Base-by-base conservation (phyloP, 768 basidiomycete species). In the Lactarius vividus region DNA sequence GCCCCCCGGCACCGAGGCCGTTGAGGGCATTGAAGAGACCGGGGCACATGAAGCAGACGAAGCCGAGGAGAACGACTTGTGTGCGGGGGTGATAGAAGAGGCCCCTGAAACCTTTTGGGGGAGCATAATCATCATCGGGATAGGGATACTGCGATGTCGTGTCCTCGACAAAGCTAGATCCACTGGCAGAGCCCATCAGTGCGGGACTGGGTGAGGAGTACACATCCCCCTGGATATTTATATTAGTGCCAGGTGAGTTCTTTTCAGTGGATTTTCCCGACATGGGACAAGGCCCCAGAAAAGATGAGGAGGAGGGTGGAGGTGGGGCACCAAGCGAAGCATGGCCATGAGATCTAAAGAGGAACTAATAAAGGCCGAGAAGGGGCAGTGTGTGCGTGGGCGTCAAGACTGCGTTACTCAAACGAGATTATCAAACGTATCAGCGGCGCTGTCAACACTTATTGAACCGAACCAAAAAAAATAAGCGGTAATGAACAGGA, bases 1-100 rank as follows among this genome's bases (percentile, higher is more conserved):
- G 88, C 4, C 92, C 92, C 55, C 88, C 91, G 54, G 82, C 91
- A 4, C 93, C 92, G 54, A 95, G 81, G 39, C 92, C 91, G 62
- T 84, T 88, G 71, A 92, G 78, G 0, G 91, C 86, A 72, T 92
- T 94, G 77, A 90, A 92, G 63, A 92, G 82, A 64, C 91, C 91
- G 74, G 77, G 77, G 63, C 78, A 77, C 72, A 82, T 75, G 73
- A 83, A 82, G 68, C 88, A 89, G 57, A 91, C 85, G 56, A 91
- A 80, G 49, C 88, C 91, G 20, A 91, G 79, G 75, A 92, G 77
- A 59, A 74, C 75, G 58, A 89, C 79, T 75, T 88, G 86, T 0
- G 83, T 84, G 64, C 80, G 71, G 26, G 86, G 82, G 69, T 87
- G 79, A 67, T 83, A 83, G 72, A 88, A 89, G 33, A 87, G 8